Base-by-base conservation (phyloP, 345 rosid species). In the Syzygium aqueum region DNA sequence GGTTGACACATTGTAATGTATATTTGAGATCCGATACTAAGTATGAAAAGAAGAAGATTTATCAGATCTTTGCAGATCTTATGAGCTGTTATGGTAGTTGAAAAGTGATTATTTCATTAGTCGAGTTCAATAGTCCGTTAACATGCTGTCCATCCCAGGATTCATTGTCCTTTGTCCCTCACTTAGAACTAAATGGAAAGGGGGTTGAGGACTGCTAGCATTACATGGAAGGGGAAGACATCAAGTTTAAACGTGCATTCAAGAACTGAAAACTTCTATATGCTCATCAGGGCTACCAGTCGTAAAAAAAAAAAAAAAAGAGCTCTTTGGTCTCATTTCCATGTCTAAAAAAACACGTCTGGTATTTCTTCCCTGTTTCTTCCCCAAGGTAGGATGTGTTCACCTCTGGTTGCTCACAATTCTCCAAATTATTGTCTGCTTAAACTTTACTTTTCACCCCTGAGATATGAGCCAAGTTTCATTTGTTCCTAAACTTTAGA, bases 11-110 rank as follows among this genome's bases (percentile, higher is more conserved):
- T 96, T 93, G 90, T 94, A 96, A 85, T 89, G 91, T 91, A 96
- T 84, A 85, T 97, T 96, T 63, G 99, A 97, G 88, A 96, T 88
- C 50, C 99, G 96, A 89, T 95, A 93, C 99, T 95, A 91, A 88
- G 63, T 92, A 51, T 73, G 22, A 63, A 21, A 88, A 15, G 61
- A n/a, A 53, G 51, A 86, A 17, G 84, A 57, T 51, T 6, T 33
- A 37, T 85, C 8, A 87, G 46, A 25, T 63, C 54, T 46, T 85
- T 37, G 82, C 49, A 73, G 82, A 37, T 37, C 27, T 21, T 37
- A 37, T 21, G 49, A 73, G 37, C 82, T 19, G 8, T 73, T 73
- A 67, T 30, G 22, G 78, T 19, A 67, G 78, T 67, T 30, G 33
- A 30, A 30, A 37, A 33, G 9, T 67, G 46, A 67, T 30, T 15